Conservation (phyloP, 768 basidiomycete genomes). For the Naganishia friedmannii region DNA sequence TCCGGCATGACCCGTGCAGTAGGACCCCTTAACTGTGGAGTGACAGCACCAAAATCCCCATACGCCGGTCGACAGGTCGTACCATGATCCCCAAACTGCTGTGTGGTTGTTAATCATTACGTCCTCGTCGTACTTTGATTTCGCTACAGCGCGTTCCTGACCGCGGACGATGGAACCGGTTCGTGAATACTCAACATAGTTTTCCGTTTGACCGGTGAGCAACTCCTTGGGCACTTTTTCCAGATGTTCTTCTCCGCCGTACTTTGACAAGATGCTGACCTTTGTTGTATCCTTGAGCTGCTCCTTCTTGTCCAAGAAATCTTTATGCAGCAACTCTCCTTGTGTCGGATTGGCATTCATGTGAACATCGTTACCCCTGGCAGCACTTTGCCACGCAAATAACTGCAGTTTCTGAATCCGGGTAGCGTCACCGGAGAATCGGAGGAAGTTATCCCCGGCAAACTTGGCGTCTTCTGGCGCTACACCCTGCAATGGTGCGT, state of each 20-base stretch:
- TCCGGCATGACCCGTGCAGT: conserved; percentile 83
- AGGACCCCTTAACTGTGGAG: conserved; percentile 76
- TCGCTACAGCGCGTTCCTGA: conserved; percentile 76
- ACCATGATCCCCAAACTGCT: conserved; percentile 97
- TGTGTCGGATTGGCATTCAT: conserved; percentile 94
- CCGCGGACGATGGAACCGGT: conserved; percentile 89
- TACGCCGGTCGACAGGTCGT: conserved; percentile 62
- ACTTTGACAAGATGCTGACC: conserved; percentile 82
- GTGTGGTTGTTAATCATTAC: conserved; percentile 83
- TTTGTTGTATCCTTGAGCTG: conserved; percentile 82
- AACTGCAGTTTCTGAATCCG: conserved; percentile 88
- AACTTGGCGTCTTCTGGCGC: conserved; percentile 57
- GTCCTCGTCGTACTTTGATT: conserved; percentile 95
- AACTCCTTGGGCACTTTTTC: conserved; percentile 86
- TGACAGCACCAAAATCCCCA: conserved; percentile 99
- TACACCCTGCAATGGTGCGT: conserved; percentile 71
- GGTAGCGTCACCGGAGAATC: conserved; percentile 85
- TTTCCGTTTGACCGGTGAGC: conserved; percentile 90
- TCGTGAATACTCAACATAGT: conserved; percentile 94
- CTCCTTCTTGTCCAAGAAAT: conserved; percentile 90
- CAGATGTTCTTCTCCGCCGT: conserved; percentile 90
- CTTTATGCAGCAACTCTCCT: conserved; percentile 82
- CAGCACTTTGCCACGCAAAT: conserved; percentile 94
- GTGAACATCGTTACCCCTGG: conserved; percentile 90
- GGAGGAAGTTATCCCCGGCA: conserved; percentile 94